These are phyloP conservation scores for Suhomyces sp. DNA, from an alignment of 805 yeast species.

Conservation along the genomic window DNA sequence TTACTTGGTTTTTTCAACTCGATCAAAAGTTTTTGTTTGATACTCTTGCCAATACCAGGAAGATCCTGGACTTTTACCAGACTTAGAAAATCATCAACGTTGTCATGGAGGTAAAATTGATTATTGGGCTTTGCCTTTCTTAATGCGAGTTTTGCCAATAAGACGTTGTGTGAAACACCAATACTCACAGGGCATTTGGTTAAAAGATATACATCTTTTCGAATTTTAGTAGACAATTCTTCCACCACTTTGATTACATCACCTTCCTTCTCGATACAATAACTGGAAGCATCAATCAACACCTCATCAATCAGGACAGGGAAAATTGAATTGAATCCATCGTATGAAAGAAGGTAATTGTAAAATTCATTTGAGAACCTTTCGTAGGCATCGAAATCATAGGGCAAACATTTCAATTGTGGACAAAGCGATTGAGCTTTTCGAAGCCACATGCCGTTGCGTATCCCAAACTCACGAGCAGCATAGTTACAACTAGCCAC, in stretches of 20 bases:
- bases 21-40: constrained; percentile 45
- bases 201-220: constrained; percentile 37
- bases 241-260: constrained; percentile 12
- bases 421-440: constrained; percentile 69
- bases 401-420: constrained; percentile 57
- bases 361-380: constrained; percentile 63
- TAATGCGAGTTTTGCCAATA: constrained; percentile 75
- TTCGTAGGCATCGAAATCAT: constrained; percentile 76
- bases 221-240: constrained; percentile 32
- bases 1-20: constrained; percentile 20
- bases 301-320: constrained; percentile 96
- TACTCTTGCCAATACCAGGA: constrained; percentile 65
- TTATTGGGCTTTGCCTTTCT: constrained; percentile 83
- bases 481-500: constrained; percentile 89
- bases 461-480: constrained; percentile 76
- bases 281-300: constrained; percentile 58
- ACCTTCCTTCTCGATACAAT: constrained; percentile 14
- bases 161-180: constrained; percentile 73
- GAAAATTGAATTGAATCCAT: constrained; percentile 49
- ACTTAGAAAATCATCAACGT: constrained; percentile 32
- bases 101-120: constrained; percentile 34
- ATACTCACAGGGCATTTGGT: constrained; percentile 74
- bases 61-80: constrained; percentile 38
- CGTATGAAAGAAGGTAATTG: constrained; percentile 47
- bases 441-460: constrained; percentile 88